These are phyloP conservation scores for Pythium myriotylum DNA, from an alignment of 352 stramenopile genomes.

Conservation along the genomic window DNA sequence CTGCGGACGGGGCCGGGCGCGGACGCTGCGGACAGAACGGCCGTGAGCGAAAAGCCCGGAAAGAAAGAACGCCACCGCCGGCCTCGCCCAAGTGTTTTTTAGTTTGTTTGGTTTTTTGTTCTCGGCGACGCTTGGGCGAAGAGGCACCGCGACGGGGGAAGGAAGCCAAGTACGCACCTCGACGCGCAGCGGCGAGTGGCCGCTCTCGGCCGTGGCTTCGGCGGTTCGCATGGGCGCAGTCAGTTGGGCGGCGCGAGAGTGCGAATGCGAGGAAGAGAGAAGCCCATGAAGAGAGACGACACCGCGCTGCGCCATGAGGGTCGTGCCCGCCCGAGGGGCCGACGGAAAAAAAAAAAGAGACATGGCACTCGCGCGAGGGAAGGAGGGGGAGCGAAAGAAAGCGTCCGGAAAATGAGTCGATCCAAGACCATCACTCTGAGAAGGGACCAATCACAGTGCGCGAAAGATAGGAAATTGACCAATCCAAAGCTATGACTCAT, in stretches of 20 bases:
- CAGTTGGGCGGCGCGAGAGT: background rate
- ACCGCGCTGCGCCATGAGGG: too few species aligned
- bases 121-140: background rate
- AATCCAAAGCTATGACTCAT: background rate
- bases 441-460: background rate
- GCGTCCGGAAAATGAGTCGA: conserved; percentile 13
- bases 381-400: background rate
- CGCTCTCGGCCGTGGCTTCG: conserved; percentile 14
- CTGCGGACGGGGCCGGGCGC: too few species aligned
- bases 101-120: too few species aligned
- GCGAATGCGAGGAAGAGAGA: background rate
- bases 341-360: background rate
- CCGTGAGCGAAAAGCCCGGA: background rate
- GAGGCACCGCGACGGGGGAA: background rate
- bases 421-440: conserved; percentile 6
- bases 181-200: background rate
- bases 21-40: too few species aligned
- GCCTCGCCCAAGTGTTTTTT: too few species aligned
- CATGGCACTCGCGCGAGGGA: background rate
- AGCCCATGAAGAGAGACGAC: background rate
- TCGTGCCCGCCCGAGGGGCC: background rate
- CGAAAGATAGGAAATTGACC: background rate
- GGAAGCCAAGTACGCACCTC: too few species aligned
- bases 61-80: background rate
- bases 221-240: background rate